These are phyloP conservation scores for Kockiozyma suomiensis DNA, from an alignment of 805 yeast genomes.

Conservation along the genomic window DNA sequence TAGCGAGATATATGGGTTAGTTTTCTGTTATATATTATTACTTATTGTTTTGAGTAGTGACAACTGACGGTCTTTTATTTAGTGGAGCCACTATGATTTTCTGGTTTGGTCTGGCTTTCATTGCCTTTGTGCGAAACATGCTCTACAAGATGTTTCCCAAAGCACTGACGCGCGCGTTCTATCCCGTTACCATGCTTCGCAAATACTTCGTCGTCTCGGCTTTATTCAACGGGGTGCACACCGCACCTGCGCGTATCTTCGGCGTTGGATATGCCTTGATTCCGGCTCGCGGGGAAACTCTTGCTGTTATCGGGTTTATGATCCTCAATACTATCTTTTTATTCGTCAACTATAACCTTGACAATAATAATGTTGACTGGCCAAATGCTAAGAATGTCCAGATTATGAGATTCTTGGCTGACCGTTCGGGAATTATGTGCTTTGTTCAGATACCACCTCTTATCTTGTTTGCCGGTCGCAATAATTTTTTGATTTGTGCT, in stretches of 20 bases:
- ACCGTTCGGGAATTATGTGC: constrained; percentile 37
- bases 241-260: constrained; percentile 27
- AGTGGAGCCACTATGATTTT: constrained; percentile 17
- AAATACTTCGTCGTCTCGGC: constrained; percentile 39
- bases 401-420: constrained; percentile 10
- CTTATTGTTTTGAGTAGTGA: too few species aligned
- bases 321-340: constrained; percentile 12
- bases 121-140: constrained; percentile 3
- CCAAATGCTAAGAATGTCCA: constrained; percentile 8
- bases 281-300: constrained; percentile 18
- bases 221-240: constrained; percentile 35
- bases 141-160: neutral
- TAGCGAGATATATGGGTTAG: constrained; percentile 11
- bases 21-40: too few species aligned
- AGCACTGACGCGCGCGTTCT: constrained; percentile 27
- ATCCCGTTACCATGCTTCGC: constrained; percentile 27
- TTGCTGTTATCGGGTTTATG: constrained; percentile 5
- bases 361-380: constrained; percentile 11
- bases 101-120: constrained; percentile 3
- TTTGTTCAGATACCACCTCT: constrained; percentile 51
- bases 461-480: constrained; percentile 69
- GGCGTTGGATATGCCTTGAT: constrained; percentile 26
- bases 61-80: too few species aligned
- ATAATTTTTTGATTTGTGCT: constrained; percentile 63
- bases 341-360: constrained; percentile 9